Percentiles rank a stretch among this genome's conserved stretches.
These are phyloP conservation scores for Penicillium sp. DNA, from an alignment of 2,329 filamentous ascomycete genomes.

Conservation along the genomic window DNA sequence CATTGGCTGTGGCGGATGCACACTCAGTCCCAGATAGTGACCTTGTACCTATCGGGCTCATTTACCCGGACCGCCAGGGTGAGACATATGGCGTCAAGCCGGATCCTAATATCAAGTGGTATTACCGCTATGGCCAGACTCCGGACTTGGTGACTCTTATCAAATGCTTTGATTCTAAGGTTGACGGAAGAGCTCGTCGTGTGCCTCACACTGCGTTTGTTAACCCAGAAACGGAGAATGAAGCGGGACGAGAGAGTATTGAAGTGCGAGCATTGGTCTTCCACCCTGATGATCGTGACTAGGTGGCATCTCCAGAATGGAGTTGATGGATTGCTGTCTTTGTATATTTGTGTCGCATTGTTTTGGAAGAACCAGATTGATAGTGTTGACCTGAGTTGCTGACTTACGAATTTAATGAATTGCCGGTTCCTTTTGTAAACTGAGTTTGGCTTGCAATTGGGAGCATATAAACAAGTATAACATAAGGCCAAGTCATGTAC, in stretches of 20 bases:
- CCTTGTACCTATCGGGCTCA: constrained; percentile 51
- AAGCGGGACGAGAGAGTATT: constrained; percentile 52
- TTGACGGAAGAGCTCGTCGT: constrained; percentile 53
- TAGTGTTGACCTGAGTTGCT: not conserved
- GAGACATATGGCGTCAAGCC: constrained; percentile 52
- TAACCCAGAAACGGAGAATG: constrained; percentile 47
- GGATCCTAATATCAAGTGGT: constrained; percentile 51
- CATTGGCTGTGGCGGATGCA: constrained; percentile 56
- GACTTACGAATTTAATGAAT: not conserved
- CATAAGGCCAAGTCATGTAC: not conserved
- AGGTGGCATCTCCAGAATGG: not conserved
- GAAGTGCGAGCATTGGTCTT: constrained; percentile 59
- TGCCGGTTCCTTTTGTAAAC: not conserved
- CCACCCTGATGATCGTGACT: constrained; percentile 42
- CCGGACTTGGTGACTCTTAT: constrained; percentile 59
- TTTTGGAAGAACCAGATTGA: not conserved
- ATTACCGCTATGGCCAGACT: constrained; percentile 53
- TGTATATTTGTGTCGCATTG: not conserved
- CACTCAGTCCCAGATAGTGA: constrained; percentile 52
- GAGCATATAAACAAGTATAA: not conserved
- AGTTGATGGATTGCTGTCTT: not conserved
- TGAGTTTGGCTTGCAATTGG: no score
- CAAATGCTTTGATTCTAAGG: constrained; percentile 62
- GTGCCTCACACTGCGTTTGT: constrained; percentile 59
- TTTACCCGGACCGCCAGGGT: constrained; percentile 53